phyloP scores from a whole-genome alignment of 305 asterid species.

The Coffea humblotiana region DNA sequence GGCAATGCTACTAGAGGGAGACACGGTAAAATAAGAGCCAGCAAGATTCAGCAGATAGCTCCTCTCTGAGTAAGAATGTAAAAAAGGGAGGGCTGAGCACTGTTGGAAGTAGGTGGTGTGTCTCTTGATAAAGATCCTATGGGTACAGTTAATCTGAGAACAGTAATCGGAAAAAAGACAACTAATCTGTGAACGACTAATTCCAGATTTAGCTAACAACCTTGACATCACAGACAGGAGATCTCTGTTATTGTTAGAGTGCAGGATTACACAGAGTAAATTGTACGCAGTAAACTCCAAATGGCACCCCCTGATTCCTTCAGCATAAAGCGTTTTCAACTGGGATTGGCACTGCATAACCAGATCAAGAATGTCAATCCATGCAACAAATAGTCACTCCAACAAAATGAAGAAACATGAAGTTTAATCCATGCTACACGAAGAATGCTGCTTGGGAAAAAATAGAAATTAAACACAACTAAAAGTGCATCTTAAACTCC shows the following conservation, averaged over 20 bases:
- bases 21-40: neutral
- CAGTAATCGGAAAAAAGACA: neutral
- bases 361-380: conserved; percentile 7
- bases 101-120: neutral
- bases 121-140: neutral
- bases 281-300: conserved; percentile 95
- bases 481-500: neutral
- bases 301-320: conserved; percentile 87
- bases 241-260: conserved; percentile 88
- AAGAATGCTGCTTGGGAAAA: neutral
- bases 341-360: conserved; percentile 95
- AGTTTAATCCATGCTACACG: neutral
- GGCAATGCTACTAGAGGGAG: neutral
- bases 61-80: neutral
- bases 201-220: conserved; percentile 39
- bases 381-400: conserved; percentile 7
- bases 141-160: neutral
- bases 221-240: conserved; percentile 97
- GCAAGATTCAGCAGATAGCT: neutral
- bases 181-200: conserved; percentile 12
- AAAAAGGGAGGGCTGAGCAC: neutral
- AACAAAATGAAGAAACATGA: neutral
- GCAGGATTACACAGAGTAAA: conserved; percentile 83
- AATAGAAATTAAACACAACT: neutral
- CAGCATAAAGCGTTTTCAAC: conserved; percentile 84